phyloP scores from a whole-genome alignment of 2,329 filamentous ascomycete genomes.

The Ophiostoma quercus region DNA sequence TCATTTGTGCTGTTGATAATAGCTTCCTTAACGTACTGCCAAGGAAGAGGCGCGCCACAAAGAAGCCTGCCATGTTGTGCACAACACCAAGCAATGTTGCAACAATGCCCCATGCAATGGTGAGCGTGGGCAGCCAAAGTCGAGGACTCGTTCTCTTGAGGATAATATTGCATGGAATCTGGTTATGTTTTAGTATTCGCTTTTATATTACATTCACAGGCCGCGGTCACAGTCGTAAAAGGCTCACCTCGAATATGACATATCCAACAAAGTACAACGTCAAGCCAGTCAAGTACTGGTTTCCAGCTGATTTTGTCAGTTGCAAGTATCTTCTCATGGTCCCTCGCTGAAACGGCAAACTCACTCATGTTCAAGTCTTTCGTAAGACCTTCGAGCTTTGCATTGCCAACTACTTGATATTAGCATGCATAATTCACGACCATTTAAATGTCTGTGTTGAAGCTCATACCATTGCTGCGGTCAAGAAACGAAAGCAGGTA shows the following conservation, averaged over 20 bases:
- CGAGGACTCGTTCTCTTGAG: neutral
- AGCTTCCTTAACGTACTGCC: neutral
- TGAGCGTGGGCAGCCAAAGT: neutral
- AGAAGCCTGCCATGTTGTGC: neutral
- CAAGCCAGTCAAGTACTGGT: neutral
- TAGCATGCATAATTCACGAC: neutral
- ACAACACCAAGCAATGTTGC: neutral
- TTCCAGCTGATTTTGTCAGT: neutral
- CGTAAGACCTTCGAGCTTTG: neutral
- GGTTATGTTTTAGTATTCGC: neutral
- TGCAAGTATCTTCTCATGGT: neutral
- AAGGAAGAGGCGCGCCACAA: neutral
- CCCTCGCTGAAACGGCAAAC: neutral
- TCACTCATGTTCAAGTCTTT: neutral
- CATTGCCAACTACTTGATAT: neutral
- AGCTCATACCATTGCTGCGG: neutral
- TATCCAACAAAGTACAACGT: conserved; percentile 6
- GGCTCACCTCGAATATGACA: neutral
- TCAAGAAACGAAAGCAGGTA: neutral
- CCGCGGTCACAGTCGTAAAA: neutral
- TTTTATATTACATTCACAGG: neutral
- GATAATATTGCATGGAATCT: conserved; percentile 6
- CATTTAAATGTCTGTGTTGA: neutral
- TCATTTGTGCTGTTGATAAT: neutral
- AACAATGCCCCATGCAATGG: neutral